Conservation (phyloP, 129 eudicot species). For the Chrysanthemum lavandulifolium region DNA sequence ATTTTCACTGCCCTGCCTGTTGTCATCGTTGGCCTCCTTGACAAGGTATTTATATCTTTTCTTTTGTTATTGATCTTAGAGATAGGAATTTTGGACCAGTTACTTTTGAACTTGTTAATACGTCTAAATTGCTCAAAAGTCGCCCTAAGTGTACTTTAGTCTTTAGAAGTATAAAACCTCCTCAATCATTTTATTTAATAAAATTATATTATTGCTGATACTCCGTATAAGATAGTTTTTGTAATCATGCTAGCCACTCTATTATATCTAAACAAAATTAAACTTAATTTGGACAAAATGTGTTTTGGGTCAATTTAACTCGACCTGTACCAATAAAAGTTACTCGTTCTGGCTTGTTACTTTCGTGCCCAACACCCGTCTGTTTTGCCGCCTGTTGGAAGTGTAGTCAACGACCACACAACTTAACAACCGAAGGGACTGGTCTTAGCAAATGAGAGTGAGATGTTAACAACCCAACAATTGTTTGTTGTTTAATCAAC, state of each 20-base stretch:
- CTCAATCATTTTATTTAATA: too few species aligned
- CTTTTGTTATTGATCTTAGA: not conserved
- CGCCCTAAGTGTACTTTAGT: too few species aligned
- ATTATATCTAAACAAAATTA: not conserved
- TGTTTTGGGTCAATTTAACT: not conserved
- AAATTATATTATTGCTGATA: too few species aligned
- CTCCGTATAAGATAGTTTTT: not conserved
- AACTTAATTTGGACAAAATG: not conserved
- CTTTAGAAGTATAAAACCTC: too few species aligned
- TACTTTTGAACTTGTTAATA: not conserved
- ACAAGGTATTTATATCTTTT: conserved; percentile 53
- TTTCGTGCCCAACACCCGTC: too few species aligned
- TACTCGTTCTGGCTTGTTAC: too few species aligned
- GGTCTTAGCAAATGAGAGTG: too few species aligned
- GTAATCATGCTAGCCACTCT: not conserved
- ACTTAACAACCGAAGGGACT: too few species aligned
- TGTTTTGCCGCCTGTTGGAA: too few species aligned
- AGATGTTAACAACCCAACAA: too few species aligned
- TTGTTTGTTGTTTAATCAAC: too few species aligned
- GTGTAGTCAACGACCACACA: too few species aligned
- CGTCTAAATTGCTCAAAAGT: not conserved
- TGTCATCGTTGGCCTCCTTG: conserved; percentile 80
- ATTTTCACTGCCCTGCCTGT: conserved; percentile 96
- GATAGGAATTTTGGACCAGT: not conserved
- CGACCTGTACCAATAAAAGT: not conserved